phyloP scores from a whole-genome alignment of 192 early-diverging fungal genomes.

The Umbelopsis isabellina region DNA sequence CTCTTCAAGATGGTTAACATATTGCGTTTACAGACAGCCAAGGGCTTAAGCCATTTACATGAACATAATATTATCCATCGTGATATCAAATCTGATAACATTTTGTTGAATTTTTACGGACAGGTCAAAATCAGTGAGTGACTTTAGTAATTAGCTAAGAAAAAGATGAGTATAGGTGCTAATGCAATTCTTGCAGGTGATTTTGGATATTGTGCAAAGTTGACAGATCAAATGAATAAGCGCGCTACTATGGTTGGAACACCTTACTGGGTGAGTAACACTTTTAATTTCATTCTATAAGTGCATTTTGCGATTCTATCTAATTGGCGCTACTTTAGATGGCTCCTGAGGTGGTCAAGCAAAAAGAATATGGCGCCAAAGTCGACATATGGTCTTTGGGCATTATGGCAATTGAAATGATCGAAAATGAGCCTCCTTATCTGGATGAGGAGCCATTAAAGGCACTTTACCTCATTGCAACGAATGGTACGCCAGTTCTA shows the following conservation, averaged over 20 bases:
- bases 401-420: conserved; percentile 98
- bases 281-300: background rate
- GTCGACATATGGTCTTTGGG: conserved; percentile 97
- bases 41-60: conserved; percentile 81
- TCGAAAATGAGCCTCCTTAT: conserved; percentile 97
- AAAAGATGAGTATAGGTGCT: background rate
- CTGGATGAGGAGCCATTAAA: conserved; percentile 92
- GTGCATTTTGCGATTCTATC: conserved; percentile 63
- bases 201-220: conserved; percentile 86
- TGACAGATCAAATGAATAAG: conserved; percentile 72
- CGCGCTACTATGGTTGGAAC: conserved; percentile 87
- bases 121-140: conserved; percentile 74
- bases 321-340: conserved; percentile 54
- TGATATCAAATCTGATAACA: conserved; percentile 90
- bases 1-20: background rate
- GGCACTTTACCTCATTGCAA: conserved; percentile 93
- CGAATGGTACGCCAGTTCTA: conserved; percentile 90
- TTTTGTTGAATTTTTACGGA: conserved; percentile 68
- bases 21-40: conserved; percentile 49
- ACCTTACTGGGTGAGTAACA: conserved; percentile 74
- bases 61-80: conserved; percentile 78
- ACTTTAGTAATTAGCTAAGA: background rate
- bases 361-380: conserved; percentile 90
- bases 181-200: conserved; percentile 57
- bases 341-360: conserved; percentile 96